phyloP scores from a whole-genome alignment of 352 stramenopile genomes.

The Globisporangium nunn region DNA sequence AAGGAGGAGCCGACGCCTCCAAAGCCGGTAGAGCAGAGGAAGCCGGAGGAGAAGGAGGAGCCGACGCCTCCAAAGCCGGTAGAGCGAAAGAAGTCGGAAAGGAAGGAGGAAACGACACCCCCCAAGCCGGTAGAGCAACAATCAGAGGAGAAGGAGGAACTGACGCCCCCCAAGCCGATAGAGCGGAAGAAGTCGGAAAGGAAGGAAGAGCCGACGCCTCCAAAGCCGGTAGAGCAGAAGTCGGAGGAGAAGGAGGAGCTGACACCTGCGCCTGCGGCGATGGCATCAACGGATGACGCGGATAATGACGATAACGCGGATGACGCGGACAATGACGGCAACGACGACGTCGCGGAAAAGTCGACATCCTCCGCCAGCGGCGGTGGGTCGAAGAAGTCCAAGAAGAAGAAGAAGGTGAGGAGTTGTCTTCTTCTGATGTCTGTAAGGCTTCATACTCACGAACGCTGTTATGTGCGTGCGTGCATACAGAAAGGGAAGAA shows the following conservation, averaged over 20 bases:
- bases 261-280: conserved; percentile 1
- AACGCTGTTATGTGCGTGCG: conserved; percentile 7
- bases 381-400: conserved; percentile 10
- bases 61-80: conserved; percentile 11
- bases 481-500: conserved; percentile 37
- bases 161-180: conserved; percentile 14
- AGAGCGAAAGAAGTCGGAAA: neutral
- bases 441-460: too few relatives aligned
- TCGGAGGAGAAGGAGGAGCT: neutral
- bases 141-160: neutral
- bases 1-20: too few relatives aligned
- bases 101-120: conserved; percentile 3
- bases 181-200: conserved; percentile 4
- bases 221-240: conserved; percentile 12
- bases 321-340: conserved; percentile 26
- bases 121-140: neutral
- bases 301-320: conserved; percentile 25
- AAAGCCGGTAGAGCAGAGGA: neutral
- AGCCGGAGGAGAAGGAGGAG: neutral
- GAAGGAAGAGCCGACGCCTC: conserved; percentile 3
- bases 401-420: conserved; percentile 64
- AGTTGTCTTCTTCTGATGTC: too few relatives aligned
- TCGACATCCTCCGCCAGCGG: conserved; percentile 19
- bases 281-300: conserved; percentile 9
- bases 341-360: conserved; percentile 24